Evolutionary conservation across 1,139 yeast genomes (phyloP), one percentile per base, ranked within the genome.

Genomic region (Sugiyamaella grinbergsii): DNA sequence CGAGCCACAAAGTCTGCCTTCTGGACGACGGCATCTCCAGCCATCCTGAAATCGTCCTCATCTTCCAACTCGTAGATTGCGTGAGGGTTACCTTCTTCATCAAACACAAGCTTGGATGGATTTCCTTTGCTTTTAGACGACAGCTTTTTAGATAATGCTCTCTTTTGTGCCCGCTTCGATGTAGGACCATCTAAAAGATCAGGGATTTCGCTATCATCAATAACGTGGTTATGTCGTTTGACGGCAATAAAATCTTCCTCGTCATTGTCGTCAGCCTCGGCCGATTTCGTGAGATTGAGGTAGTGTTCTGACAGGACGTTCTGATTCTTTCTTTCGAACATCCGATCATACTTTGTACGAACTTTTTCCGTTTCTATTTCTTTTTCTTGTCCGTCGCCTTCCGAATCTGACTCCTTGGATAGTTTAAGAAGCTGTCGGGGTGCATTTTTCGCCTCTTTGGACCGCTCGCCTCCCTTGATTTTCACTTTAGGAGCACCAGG

Each of bases 401-500:
- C 72, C 42, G 91, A 93, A 54, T 84, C 82, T 8, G 81, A 89
- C 57, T 83, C 79, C 3, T 84, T 75, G 57, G 79, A 79, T 2
- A 81, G 70, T 2, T 76, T 75, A 47, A 79, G 63, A 55, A 93
- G 71, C 59, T 81, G 80, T 63, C 96, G 79, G 1, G 95, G 83
- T 28, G 84, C 81, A 66, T 93, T 93, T 71, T 93, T 93, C 71
- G 80, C 73, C 56, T 85, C 94, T 67, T 86, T 89, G 24, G 77
- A 72, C 54, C 73, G 74, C 16, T 75, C 71, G 7, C 70, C 63
- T 47, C 79, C 81, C 51, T 79, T 78, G 52, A 91, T 79, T 68
- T 89, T 90, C 60, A 93, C 84, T 62, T 86, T 84, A 39, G 99
- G 99, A 1, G 96, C 96, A 52, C 98, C 96, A 0, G 98, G 96